phyloP scores from a whole-genome alignment of 257 asterid genomes.

The Agastache rugosa region DNA sequence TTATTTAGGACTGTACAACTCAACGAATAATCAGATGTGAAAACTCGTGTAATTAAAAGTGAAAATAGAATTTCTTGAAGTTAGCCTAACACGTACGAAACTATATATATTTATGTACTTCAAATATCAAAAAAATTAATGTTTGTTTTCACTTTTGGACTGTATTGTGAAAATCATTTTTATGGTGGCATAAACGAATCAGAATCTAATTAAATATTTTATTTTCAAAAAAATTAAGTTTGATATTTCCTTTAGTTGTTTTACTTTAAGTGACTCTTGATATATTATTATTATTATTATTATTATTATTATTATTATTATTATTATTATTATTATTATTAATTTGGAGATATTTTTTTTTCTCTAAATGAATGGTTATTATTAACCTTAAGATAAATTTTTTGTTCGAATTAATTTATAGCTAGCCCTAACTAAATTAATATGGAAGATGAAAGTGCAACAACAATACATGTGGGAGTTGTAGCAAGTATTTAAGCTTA shows the following conservation, averaged over 20 bases:
- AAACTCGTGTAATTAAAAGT: background rate
- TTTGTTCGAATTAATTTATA: no score
- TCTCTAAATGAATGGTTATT: no score
- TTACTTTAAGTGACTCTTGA: no score
- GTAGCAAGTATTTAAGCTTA: slow-evolving; percentile 34
- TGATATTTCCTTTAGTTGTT: no score
- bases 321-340: no score
- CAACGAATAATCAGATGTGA: background rate
- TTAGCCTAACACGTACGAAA: background rate
- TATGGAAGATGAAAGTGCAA: slow-evolving; percentile 2
- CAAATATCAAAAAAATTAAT: background rate
- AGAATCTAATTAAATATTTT: no score
- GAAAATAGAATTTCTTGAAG: background rate
- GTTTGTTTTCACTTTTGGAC: background rate
- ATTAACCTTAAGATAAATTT: no score
- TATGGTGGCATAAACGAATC: background rate
- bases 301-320: no score
- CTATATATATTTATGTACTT: background rate
- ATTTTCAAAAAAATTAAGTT: no score
- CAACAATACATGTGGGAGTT: slow-evolving; percentile 41
- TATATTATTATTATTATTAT: no score
- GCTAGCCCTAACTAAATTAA: background rate
- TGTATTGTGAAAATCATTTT: background rate
- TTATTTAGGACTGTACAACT: background rate
- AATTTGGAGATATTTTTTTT: no score